These are phyloP conservation scores for Venturia oleaginea DNA, from an alignment of 2,329 filamentous ascomycete species.

Conservation along the genomic window DNA sequence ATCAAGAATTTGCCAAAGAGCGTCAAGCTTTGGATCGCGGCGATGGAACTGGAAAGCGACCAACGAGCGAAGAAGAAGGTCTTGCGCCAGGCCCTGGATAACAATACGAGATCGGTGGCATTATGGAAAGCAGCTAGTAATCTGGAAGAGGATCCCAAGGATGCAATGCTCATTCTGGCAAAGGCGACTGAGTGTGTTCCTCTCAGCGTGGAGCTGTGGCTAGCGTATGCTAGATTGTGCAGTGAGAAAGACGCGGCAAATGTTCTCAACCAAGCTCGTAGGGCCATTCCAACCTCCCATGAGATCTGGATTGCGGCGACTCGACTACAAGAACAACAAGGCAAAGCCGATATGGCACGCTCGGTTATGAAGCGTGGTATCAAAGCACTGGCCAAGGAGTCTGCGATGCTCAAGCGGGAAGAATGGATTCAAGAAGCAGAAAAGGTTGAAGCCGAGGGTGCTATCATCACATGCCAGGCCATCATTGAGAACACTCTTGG, in stretches of 20 bases:
- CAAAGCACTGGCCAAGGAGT: constrained; percentile 78
- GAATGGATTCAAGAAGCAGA: constrained; percentile 96
- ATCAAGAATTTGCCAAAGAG: constrained; percentile 87
- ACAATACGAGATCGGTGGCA: constrained; percentile 86
- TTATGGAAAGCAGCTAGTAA: constrained; percentile 99
- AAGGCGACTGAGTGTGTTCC: constrained; percentile 96
- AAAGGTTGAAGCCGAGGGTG: constrained; percentile 86
- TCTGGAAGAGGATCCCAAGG: constrained; percentile 78
- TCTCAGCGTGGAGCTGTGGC: constrained; percentile 87
- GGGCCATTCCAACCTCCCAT: constrained; percentile 83
- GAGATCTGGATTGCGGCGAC: constrained; percentile 97
- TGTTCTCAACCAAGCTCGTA: constrained; percentile 89
- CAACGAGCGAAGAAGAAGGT: constrained; percentile 83
- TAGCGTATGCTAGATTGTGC: constrained; percentile 84
- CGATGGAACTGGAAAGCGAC: constrained; percentile 84
- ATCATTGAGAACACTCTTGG: constrained; percentile 91
- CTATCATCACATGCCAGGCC: constrained; percentile 72
- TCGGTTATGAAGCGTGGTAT: constrained; percentile 94
- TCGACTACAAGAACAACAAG: constrained; percentile 81
- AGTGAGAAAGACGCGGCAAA: constrained; percentile 86
- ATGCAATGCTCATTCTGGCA: constrained; percentile 79
- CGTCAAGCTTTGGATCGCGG: constrained; percentile 86
- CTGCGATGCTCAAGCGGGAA: constrained; percentile 93
- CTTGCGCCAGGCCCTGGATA: constrained; percentile 79
- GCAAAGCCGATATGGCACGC: constrained; percentile 61